Base-by-base conservation (phyloP, 2,329 filamentous ascomycete genomes). In the Talaromyces sp. region DNA sequence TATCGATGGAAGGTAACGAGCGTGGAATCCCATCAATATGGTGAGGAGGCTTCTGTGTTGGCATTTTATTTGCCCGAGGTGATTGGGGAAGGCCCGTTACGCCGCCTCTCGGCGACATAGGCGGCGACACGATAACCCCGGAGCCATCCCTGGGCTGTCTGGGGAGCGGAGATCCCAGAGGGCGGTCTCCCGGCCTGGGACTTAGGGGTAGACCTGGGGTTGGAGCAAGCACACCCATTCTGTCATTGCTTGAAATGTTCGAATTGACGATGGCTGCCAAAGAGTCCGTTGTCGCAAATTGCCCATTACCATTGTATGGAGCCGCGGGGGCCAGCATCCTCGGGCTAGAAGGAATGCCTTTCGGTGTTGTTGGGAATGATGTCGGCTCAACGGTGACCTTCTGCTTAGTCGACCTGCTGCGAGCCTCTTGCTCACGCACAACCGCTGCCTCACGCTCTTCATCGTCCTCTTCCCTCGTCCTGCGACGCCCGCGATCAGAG, bases 391-490 rank as follows among this genome's bases (percentile, higher is more conserved):
- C 63, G 32, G 82, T 81, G 65, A 79, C 81, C 70, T 83, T 87
- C 72, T 82, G 87, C 79, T 89, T 91, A 72, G 89, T 90, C 0
- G 90, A 92, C 31, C 85, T 77, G 72, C 89, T 92, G 61, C 88
- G 83, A 29, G 83, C 81, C 68, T 91, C 88, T 12, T 88, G 84
- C 67, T 92, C 87, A 68, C 86, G 85, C 55, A 83, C 82, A 53
- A 83, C 72, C 1, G 83, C 85, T n/a, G 87, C 73, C 70, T 93
- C 90, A 54, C 92, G 85, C 58, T 91, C 84, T 58, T 83, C 82
- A 66, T 97, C 91, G 68, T 97, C 92, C 63, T 96, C 91, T 72
- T 93, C 91, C 57, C 92, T 84, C 2, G 92, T 96, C 73, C 89
- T 91, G 66, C 91, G 83, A 61, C 92, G 85, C 9, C 92, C 93